These are phyloP conservation scores for Geotrichum histeridarum DNA, from an alignment of 1,139 yeast species.

Conservation along the genomic window DNA sequence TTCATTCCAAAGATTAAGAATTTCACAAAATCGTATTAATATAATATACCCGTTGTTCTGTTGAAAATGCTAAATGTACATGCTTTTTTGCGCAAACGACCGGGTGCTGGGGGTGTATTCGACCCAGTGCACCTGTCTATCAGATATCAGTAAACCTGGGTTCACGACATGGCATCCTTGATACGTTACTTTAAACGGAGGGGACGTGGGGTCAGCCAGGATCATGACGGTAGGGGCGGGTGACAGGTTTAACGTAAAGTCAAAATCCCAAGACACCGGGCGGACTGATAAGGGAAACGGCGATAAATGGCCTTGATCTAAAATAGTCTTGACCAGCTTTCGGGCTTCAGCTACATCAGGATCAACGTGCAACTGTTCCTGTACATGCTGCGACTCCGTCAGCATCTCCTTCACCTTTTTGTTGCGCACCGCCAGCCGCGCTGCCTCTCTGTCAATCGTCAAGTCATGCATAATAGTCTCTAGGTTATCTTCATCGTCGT, in stretches of 20 bases:
- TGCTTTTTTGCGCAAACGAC: conserved; percentile 25
- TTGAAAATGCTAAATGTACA: conserved; percentile 14
- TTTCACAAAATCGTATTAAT: conserved; percentile 13
- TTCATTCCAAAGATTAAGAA: conserved; percentile 31
- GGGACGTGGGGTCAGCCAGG: conserved; percentile 63
- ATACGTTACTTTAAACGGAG: conserved; percentile 68
- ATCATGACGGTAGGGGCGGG: conserved; percentile 62
- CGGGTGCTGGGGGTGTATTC: conserved; percentile 64
- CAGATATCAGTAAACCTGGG: conserved; percentile 53
- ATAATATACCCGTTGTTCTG: background rate
- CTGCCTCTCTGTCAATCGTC: conserved; percentile 9
- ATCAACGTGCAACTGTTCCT: conserved; percentile 22
- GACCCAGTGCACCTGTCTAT: conserved; percentile 52
- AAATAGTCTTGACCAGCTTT: conserved; percentile 66
- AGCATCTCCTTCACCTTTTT: conserved; percentile 18
- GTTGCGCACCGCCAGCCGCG: conserved; percentile 20
- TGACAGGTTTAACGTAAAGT: conserved; percentile 60
- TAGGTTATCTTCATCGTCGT: conserved; percentile 12
- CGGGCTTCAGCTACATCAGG: conserved; percentile 59
- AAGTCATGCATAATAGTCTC: conserved; percentile 20
- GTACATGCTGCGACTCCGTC: conserved; percentile 17
- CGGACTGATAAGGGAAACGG: conserved; percentile 64
- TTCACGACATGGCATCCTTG: conserved; percentile 80
- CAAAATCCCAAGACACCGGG: conserved; percentile 66
- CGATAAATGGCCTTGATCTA: conserved; percentile 83